Conservation (phyloP, 768 basidiomycete genomes). For the Leccinum longicurvipes region DNA sequence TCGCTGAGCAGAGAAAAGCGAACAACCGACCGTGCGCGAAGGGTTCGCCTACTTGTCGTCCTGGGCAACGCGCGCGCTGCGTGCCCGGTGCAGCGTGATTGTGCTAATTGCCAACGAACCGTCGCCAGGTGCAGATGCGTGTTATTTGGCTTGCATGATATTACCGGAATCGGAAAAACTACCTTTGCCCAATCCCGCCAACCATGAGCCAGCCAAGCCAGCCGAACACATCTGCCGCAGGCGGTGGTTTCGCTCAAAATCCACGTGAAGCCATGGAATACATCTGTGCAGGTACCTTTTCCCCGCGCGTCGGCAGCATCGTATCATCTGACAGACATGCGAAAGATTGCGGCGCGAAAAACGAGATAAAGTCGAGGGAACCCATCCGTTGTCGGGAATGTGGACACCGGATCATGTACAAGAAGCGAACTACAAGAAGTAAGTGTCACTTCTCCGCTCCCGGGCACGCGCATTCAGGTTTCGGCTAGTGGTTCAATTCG, state of each 20-base stretch:
- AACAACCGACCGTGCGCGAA: neutral
- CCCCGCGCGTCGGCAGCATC: conserved; percentile 1
- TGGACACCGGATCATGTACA: conserved; percentile 98
- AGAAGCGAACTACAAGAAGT: conserved; percentile 94
- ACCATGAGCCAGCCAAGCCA: conserved; percentile 40
- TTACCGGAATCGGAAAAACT: neutral
- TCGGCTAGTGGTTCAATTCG: conserved; percentile 32
- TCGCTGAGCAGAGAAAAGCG: neutral
- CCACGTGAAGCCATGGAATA: conserved; percentile 74
- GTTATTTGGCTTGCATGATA: no score
- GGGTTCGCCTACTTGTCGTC: conserved; percentile 3
- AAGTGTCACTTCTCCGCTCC: conserved; percentile 32
- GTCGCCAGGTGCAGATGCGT: conserved; percentile 5
- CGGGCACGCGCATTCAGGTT: neutral
- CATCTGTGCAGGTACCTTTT: conserved; percentile 70
- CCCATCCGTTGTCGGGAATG: conserved; percentile 96
- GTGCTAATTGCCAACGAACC: conserved; percentile 10
- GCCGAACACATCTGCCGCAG: conserved; percentile 32
- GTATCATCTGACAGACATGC: conserved; percentile 10
- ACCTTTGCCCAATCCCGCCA: neutral
- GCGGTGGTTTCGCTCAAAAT: conserved; percentile 34
- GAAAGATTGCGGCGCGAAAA: conserved; percentile 87
- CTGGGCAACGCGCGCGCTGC: conserved; percentile 6
- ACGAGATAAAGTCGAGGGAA: conserved; percentile 86
- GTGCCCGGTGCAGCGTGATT: conserved; percentile 13